Evolutionary conservation across 352 stramenopile genomes (phyloP), one percentile per base, ranked within the genome.

Genomic region (Pythium guiyangense): DNA sequence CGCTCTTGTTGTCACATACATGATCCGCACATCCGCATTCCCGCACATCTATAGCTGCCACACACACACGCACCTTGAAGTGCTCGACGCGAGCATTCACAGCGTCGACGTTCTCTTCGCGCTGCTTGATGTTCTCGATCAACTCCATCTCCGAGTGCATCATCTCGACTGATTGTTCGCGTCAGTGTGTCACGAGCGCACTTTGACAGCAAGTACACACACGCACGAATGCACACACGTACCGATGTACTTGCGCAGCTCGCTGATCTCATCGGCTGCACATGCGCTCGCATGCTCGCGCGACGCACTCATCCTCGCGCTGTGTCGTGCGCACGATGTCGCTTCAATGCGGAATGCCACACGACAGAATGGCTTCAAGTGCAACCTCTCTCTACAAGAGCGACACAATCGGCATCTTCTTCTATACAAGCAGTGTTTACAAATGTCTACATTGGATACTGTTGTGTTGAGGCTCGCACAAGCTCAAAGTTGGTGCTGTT

Each of bases 141-240:
- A 87, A 40, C 52, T 86, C 79, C 72, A 87, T 78, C 60, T 92
- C 82, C 1, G 70, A 71, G 15, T 86, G 79, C 82, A 92, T 90
- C 79, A 92, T 83, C 20, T 82, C 78, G 53, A 90, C 82, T 92
- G 34, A 20, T 15, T 29, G 2, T 12, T 4, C 3, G 27, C 27
- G 17, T 25, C 17, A 50, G 52, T 25, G 27, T 46, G 34, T 22
- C 12, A 35, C 40, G 45, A 56, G 34, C 18, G n/a, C 22, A 26
- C 3, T 25, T 6, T n/a, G 40, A 20, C 49, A 57, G 37, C n/a
- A 50, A 10, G 1, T 14, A n/a, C 18, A 12, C 4, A 25, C n/a
- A 57, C 10, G 34, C 39, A 52, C 15, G 0, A 22, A 49, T 11
- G 14, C 49, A 49, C 10, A 0, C 22, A 49, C 51, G 46, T 35